phyloP scores from a whole-genome alignment of 1,284 basidiomycete species.

The Ustilago shanxiensis region DNA sequence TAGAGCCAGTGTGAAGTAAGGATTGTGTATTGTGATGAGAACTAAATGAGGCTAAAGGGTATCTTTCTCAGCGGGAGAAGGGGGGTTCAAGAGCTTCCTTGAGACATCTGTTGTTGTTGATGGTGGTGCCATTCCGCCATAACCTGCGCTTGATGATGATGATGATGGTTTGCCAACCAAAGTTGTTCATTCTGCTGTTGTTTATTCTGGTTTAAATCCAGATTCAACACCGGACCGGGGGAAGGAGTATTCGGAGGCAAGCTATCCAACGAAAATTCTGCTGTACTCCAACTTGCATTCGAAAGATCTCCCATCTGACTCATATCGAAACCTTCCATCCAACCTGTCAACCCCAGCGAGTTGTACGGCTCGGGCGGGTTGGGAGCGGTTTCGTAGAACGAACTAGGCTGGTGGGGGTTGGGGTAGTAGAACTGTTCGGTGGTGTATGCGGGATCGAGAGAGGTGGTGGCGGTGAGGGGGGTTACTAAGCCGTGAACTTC shows the following conservation, averaged over 20 bases:
- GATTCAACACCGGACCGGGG: not conserved
- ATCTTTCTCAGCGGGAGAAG: not conserved
- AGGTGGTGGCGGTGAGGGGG: constrained; percentile 18
- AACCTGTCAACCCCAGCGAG: constrained; percentile 4
- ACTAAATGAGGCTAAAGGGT: too few species aligned
- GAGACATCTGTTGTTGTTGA: not conserved
- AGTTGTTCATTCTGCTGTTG: not conserved
- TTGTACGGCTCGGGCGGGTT: not conserved
- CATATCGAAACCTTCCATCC: not conserved
- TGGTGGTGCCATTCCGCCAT: not conserved
- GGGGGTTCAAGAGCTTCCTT: not conserved
- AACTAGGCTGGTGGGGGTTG: not conserved
- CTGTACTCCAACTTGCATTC: not conserved
- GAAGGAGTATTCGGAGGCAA: not conserved
- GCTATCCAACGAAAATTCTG: not conserved
- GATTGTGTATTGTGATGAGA: too few species aligned
- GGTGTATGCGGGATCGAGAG: constrained; percentile 15
- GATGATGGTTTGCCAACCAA: not conserved
- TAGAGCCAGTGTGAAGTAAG: too few species aligned
- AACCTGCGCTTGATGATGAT: not conserved
- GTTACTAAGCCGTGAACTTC: constrained; percentile 33
- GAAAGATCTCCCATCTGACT: not conserved
- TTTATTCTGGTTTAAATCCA: not conserved
- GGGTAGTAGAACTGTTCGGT: constrained; percentile 4
- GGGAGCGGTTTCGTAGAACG: not conserved